Percentiles rank a stretch among this genome's conserved stretches.
phyloP scores from a whole-genome alignment of 768 basidiomycete species.

The Leccinum obscurum region DNA sequence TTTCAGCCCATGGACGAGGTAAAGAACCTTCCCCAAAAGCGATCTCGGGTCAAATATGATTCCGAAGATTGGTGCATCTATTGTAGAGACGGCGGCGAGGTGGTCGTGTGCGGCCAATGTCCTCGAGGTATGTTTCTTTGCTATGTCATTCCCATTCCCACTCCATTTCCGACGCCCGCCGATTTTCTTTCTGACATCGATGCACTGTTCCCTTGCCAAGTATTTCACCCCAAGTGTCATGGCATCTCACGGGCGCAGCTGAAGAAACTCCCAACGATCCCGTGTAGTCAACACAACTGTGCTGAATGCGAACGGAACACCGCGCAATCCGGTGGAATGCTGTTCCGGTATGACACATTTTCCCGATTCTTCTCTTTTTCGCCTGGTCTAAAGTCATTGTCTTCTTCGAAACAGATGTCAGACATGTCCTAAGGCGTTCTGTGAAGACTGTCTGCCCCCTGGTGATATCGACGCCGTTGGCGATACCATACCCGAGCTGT shows the following conservation, averaged over 20 bases:
- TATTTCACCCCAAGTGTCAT: slow-evolving; percentile 54
- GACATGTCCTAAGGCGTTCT: slow-evolving; percentile 59
- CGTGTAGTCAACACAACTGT: slow-evolving; percentile 56
- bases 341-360: slow-evolving; percentile 48
- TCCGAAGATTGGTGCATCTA: slow-evolving; percentile 60
- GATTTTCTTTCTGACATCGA: neutral
- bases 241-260: slow-evolving; percentile 38
- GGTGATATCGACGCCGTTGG: slow-evolving; percentile 54
- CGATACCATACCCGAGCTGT: slow-evolving; percentile 60
- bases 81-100: slow-evolving; percentile 59
- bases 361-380: neutral
- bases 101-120: slow-evolving; percentile 48
- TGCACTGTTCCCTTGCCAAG: slow-evolving; percentile 28
- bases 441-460: slow-evolving; percentile 58
- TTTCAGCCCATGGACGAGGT: slow-evolving; percentile 15
- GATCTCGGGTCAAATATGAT: slow-evolving; percentile 40
- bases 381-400: slow-evolving; percentile 1
- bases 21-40: slow-evolving; percentile 31
- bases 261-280: slow-evolving; percentile 24
- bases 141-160: neutral
- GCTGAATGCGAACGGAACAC: slow-evolving; percentile 44
- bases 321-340: slow-evolving; percentile 51
- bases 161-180: slow-evolving; percentile 4
- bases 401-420: slow-evolving; percentile 43
- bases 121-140: slow-evolving; percentile 47